These are phyloP conservation scores for Cephalotrichum gorgonifer DNA, from an alignment of 2,329 filamentous ascomycete species.

Conservation along the genomic window DNA sequence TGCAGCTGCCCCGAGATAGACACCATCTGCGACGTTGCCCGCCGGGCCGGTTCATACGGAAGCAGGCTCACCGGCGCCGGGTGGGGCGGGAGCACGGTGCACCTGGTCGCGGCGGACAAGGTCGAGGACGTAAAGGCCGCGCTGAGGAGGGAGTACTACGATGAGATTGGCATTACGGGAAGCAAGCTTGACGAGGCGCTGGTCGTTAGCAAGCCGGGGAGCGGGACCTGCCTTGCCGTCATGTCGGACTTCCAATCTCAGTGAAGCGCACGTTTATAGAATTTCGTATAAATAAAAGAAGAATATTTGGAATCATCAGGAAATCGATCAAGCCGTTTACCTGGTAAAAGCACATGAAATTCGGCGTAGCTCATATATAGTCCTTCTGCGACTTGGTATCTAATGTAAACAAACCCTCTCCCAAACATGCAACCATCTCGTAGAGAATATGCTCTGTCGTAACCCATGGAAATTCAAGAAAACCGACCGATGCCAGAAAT, in stretches of 20 bases:
- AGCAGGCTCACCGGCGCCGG: constrained; percentile 85
- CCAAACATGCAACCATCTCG: too few species aligned
- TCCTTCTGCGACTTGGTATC: too few species aligned
- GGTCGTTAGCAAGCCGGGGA: constrained; percentile 79
- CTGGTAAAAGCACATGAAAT: too few species aligned
- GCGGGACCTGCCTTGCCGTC: constrained; percentile 39
- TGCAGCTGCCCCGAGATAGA: constrained; percentile 93
- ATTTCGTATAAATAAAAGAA: too few species aligned
- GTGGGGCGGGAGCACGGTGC: constrained; percentile 94
- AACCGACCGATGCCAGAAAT: too few species aligned
- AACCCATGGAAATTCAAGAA: too few species aligned
- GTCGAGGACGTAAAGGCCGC: constrained; percentile 68
- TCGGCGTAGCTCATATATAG: too few species aligned
- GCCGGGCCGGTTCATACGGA: constrained; percentile 69
- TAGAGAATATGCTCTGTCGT: too few species aligned
- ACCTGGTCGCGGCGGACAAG: constrained; percentile 77
- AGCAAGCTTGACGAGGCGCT: constrained; percentile 72
- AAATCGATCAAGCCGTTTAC: too few species aligned
- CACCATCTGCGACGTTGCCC: constrained; percentile 70
- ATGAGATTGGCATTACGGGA: constrained; percentile 50
- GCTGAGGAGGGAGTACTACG: constrained; percentile 75
- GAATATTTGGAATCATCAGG: too few species aligned
- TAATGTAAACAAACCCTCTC: too few species aligned
- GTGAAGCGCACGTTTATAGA: too few species aligned
- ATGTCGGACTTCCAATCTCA: constrained; percentile 2